These are phyloP conservation scores for Talaromyces marneffei DNA, from an alignment of 2,329 filamentous ascomycete species.

Conservation along the genomic window DNA sequence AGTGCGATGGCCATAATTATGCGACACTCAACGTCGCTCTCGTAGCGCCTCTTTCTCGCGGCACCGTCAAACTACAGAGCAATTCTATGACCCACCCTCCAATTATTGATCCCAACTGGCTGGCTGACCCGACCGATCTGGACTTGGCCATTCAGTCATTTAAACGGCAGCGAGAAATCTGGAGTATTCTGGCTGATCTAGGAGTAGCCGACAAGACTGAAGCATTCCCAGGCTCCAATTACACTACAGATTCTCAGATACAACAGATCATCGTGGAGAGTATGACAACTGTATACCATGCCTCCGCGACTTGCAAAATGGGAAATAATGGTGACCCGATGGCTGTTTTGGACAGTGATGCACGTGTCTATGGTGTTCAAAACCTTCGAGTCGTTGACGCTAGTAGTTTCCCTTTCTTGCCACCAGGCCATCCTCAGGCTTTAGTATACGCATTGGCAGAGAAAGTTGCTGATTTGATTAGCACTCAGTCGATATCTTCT, in stretches of 20 bases:
- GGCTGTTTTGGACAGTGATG: slow-evolving; percentile 30
- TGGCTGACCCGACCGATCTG: slow-evolving; percentile 39
- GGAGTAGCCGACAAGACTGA: slow-evolving; percentile 32
- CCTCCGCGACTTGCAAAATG: slow-evolving; percentile 34
- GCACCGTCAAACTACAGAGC: slow-evolving; percentile 40
- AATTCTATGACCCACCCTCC: slow-evolving; percentile 34
- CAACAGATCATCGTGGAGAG: slow-evolving; percentile 29
- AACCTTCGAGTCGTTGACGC: slow-evolving; percentile 33
- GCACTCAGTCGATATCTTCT: not conserved
- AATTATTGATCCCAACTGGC: slow-evolving; percentile 44
- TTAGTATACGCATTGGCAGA: slow-evolving; percentile 37
- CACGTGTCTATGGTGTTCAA: slow-evolving; percentile 26
- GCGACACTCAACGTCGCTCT: slow-evolving; percentile 30
- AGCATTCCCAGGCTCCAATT: slow-evolving; percentile 32
- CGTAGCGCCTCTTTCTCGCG: slow-evolving; percentile 39
- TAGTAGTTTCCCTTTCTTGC: slow-evolving; percentile 28
- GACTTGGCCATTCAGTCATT: slow-evolving; percentile 42
- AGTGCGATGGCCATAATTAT: slow-evolving; percentile 31
- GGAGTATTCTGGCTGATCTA: slow-evolving; percentile 24
- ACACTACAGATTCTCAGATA: slow-evolving; percentile 42
- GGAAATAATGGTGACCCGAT: slow-evolving; percentile 24
- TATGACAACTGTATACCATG: slow-evolving; percentile 33
- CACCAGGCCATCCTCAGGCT: slow-evolving; percentile 39
- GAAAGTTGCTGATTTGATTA: slow-evolving; percentile 34
- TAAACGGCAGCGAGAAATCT: slow-evolving; percentile 39